A percentile compares a stretch with the other conserved stretches of the same genome.
Evolutionary conservation across 495 filamentous ascomycete genomes (phyloP).

Genomic region (Astrocystis sublimbata): DNA sequence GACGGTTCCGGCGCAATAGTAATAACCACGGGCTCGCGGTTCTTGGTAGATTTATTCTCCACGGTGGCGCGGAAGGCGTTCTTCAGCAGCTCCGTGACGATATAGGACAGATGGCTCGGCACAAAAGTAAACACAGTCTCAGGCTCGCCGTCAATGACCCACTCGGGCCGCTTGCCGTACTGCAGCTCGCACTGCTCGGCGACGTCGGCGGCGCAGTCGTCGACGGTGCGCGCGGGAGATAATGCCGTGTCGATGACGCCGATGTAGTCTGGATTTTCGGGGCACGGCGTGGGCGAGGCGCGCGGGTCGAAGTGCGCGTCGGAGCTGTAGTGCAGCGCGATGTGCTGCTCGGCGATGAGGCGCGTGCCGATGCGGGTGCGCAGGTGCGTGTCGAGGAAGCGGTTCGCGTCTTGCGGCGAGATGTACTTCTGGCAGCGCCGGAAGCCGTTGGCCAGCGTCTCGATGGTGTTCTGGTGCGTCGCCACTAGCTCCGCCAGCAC

Average conservation of each 20-base stretch:
- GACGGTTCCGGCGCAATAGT: constrained; percentile 88
- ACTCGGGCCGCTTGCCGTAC: constrained; percentile 82
- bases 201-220: constrained; percentile 83
- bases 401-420: constrained; percentile 72
- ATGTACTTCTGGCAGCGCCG: constrained; percentile 90
- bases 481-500: constrained; percentile 91
- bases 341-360: constrained; percentile 93
- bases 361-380: constrained; percentile 92
- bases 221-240: constrained; percentile 75
- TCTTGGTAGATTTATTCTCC: constrained; percentile 65
- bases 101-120: constrained; percentile 95
- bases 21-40: constrained; percentile 74
- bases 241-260: constrained; percentile 96
- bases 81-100: constrained; percentile 92
- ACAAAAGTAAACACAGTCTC: constrained; percentile 85
- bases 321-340: constrained; percentile 85
- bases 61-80: constrained; percentile 94
- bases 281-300: constrained; percentile 45
- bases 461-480: constrained; percentile 91
- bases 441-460: constrained; percentile 87
- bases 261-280: constrained; percentile 70
- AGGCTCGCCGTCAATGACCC: constrained; percentile 79
- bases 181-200: constrained; percentile 95
- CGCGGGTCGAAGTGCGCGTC: constrained; percentile 62
- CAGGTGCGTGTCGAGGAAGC: constrained; percentile 91